Conservation (phyloP, 768 basidiomycete species). For the Agrocybe chaxingu region DNA sequence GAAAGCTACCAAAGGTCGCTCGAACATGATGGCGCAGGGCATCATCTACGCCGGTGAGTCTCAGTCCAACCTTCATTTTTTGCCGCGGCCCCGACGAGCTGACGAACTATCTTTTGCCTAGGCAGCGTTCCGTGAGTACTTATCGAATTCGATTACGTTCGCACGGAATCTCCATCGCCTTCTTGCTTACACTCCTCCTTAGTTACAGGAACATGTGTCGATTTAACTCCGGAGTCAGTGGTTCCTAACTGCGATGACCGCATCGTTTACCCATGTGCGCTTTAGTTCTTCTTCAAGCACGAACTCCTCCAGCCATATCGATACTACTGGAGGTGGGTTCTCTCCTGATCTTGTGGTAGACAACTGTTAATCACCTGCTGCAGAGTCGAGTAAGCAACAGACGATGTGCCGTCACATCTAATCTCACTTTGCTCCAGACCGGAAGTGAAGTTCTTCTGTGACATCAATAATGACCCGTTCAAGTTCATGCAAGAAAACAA, state of each 20-base stretch:
- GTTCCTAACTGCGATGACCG: not conserved
- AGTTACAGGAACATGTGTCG: conserved; percentile 96
- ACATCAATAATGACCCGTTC: conserved; percentile 81
- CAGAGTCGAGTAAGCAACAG: conserved; percentile 67
- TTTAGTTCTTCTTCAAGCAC: conserved; percentile 81
- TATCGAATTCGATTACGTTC: not conserved
- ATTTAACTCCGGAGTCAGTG: conserved; percentile 83
- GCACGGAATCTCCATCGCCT: not conserved
- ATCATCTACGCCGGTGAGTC: conserved; percentile 59
- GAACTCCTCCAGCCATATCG: conserved; percentile 70
- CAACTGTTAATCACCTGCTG: conserved; percentile 4
- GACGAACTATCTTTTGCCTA: conserved; percentile 21
- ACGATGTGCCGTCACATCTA: not conserved
- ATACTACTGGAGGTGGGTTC: conserved; percentile 73
- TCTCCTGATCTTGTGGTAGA: not conserved
- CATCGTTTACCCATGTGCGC: not conserved
- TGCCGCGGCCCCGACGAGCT: conserved; percentile 1
- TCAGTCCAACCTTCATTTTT: not conserved
- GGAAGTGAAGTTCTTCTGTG: conserved; percentile 72
- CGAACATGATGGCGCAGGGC: conserved; percentile 58
- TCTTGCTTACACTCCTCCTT: not conserved
- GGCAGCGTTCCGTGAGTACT: conserved; percentile 68
- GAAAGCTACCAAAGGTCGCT: conserved; percentile 54
- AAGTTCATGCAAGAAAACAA: conserved; percentile 69
- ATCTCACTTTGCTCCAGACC: conserved; percentile 43